Evolutionary conservation across 495 filamentous ascomycete species (phyloP).

Genomic region (Lasiosphaeria hispida): DNA sequence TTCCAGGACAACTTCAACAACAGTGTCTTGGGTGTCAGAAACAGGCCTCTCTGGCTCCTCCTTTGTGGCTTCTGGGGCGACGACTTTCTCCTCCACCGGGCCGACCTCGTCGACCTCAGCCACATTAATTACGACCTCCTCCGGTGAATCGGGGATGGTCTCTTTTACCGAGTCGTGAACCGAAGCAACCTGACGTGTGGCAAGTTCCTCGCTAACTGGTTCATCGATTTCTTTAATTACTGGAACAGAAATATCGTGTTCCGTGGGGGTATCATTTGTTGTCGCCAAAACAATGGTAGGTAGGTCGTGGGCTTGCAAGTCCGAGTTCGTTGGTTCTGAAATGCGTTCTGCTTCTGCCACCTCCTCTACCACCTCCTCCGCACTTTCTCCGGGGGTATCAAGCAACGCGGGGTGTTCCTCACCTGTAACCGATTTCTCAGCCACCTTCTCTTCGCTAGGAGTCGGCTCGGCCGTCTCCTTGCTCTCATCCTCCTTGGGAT

Average conservation of each 20-base stretch:
- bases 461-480: conserved; percentile 38
- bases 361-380: conserved; percentile 19
- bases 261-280: conserved; percentile 17
- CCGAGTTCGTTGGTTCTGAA: conserved; percentile 28
- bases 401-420: conserved; percentile 36
- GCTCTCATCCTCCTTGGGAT: conserved; percentile 29
- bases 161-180: neutral
- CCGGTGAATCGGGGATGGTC: neutral
- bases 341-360: conserved; percentile 31
- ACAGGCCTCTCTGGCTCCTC: too few relatives aligned
- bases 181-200: neutral
- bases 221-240: conserved; percentile 4
- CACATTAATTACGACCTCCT: neutral
- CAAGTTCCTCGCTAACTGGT: neutral
- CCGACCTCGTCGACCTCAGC: too few relatives aligned
- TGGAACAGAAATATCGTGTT: conserved; percentile 3
- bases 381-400: conserved; percentile 32
- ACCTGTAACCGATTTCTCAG: conserved; percentile 37
- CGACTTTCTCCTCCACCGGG: too few relatives aligned
- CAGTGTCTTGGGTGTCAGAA: too few relatives aligned
- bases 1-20: neutral
- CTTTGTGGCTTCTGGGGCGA: too few relatives aligned
- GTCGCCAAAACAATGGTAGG: conserved; percentile 1
- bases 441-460: conserved; percentile 32
- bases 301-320: conserved; percentile 21